These are phyloP conservation scores for Blastocystis sp. DNA, from an alignment of 352 stramenopile genomes.

Conservation along the genomic window DNA sequence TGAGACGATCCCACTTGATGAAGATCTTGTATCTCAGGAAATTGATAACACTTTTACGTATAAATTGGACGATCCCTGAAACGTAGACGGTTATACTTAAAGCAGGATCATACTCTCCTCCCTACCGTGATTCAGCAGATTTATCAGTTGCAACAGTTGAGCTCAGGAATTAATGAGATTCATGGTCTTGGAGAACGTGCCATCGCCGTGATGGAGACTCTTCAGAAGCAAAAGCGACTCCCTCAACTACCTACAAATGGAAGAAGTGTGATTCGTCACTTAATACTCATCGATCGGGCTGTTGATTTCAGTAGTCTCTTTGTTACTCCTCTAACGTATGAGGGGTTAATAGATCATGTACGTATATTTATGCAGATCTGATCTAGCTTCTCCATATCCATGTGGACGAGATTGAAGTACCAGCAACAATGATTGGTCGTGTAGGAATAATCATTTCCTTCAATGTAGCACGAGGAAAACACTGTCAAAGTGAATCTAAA, in stretches of 20 bases:
- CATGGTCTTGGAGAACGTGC: slow-evolving; percentile 16
- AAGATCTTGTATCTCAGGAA: slow-evolving; percentile 46
- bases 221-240: slow-evolving; percentile 20
- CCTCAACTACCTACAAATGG: neutral
- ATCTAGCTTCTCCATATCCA: slow-evolving; percentile 3
- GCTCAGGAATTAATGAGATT: slow-evolving; percentile 14
- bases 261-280: slow-evolving; percentile 7
- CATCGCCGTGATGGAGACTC: neutral
- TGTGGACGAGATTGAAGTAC: neutral
- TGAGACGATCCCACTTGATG: neutral
- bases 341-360: slow-evolving; percentile 47
- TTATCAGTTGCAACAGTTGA: neutral
- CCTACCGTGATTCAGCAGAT: neutral
- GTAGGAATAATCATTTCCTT: neutral
- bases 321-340: slow-evolving; percentile 43
- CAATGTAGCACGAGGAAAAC: neutral
- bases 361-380: neutral
- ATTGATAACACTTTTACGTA: slow-evolving; percentile 22
- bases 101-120: neutral
- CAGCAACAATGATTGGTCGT: slow-evolving; percentile 6
- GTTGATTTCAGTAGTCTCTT: slow-evolving; percentile 20
- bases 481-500: neutral
- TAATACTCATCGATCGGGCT: slow-evolving; percentile 6
- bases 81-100: neutral
- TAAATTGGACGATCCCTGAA: neutral